Evolutionary conservation across 2,329 filamentous ascomycete species (phyloP).

Genomic region (Talaromyces marneffei): DNA sequence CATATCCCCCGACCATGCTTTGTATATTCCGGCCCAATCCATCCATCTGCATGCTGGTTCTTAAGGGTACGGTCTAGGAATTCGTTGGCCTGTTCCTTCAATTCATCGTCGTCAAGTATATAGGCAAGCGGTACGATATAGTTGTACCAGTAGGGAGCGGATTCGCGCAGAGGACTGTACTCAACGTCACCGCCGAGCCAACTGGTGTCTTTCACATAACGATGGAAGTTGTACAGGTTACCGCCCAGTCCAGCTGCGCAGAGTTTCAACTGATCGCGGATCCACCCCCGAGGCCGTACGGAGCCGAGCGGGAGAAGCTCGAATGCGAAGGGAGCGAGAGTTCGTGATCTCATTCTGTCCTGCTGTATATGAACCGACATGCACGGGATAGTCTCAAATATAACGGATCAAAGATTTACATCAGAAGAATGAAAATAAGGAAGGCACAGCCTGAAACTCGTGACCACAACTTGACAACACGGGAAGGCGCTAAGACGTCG

Average conservation of each 20-base stretch:
- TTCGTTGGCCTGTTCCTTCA: conserved; percentile 13
- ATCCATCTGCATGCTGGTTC: conserved; percentile 15
- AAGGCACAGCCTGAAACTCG: not conserved
- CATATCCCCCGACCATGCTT: conserved; percentile 10
- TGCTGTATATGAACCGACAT: not conserved
- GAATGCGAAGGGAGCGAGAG: conserved; percentile 11
- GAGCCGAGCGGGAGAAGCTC: conserved; percentile 13
- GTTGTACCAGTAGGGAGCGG: conserved; percentile 15
- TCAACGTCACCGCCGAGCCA: conserved; percentile 11
- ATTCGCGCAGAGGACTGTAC: conserved; percentile 13
- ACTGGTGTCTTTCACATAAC: conserved; percentile 8
- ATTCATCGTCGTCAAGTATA: conserved; percentile 11
- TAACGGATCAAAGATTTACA: not conserved
- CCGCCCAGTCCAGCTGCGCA: conserved; percentile 13
- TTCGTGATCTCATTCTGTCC: conserved; percentile 5
- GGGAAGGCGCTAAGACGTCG: not conserved
- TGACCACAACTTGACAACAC: not conserved
- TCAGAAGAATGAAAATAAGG: not conserved
- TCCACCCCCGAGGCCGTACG: conserved; percentile 12
- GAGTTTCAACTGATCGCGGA: conserved; percentile 13
- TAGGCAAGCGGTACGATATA: conserved; percentile 14
- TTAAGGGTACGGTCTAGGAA: conserved; percentile 10
- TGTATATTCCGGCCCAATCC: conserved; percentile 13
- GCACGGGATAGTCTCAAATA: too few relatives aligned
- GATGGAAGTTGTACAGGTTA: conserved; percentile 13